Percentiles rank a stretch among this genome's conserved stretches.
phyloP scores from a whole-genome alignment of 352 stramenopile species.

The Plasmopara halstedii region DNA sequence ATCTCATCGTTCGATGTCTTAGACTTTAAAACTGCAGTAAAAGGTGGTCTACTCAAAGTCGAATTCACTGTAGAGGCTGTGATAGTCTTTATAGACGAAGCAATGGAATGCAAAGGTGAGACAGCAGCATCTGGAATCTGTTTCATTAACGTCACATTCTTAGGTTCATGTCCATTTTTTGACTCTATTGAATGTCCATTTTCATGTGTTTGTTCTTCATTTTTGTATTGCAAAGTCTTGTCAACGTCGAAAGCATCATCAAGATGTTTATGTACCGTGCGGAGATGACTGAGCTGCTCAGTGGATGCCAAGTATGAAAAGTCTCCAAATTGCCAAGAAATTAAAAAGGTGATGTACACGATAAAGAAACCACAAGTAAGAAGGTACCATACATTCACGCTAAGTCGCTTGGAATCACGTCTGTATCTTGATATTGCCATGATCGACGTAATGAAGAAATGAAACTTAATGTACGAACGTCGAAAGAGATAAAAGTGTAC shows the following conservation, averaged over 20 bases:
- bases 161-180: not conserved
- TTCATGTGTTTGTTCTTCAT: slow-evolving; percentile 10
- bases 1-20: too few species aligned
- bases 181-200: too few species aligned
- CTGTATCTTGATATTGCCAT: too few species aligned
- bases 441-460: too few species aligned
- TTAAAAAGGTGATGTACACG: slow-evolving; percentile 24
- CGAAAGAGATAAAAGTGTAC: too few species aligned
- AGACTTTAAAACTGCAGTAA: slow-evolving; percentile 1
- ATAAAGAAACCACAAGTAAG: slow-evolving; percentile 15
- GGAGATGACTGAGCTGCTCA: slow-evolving; percentile 25
- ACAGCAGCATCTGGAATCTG: slow-evolving; percentile 5
- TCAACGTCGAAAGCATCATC: slow-evolving; percentile 15
- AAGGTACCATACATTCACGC: slow-evolving; percentile 13
- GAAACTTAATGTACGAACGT: too few species aligned
- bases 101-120: too few species aligned
- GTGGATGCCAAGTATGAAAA: slow-evolving; percentile 9
- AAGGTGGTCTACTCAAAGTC: too few species aligned
- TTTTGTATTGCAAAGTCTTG: slow-evolving; percentile 10
- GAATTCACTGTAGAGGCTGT: too few species aligned
- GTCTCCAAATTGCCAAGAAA: slow-evolving; percentile 15
- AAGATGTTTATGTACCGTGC: slow-evolving; percentile 6
- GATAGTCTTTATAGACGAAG: too few species aligned
- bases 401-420: slow-evolving; percentile 4
- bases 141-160: slow-evolving; percentile 4